Base-by-base conservation (phyloP, 148 eudicot species). In the Cornus kousa region DNA sequence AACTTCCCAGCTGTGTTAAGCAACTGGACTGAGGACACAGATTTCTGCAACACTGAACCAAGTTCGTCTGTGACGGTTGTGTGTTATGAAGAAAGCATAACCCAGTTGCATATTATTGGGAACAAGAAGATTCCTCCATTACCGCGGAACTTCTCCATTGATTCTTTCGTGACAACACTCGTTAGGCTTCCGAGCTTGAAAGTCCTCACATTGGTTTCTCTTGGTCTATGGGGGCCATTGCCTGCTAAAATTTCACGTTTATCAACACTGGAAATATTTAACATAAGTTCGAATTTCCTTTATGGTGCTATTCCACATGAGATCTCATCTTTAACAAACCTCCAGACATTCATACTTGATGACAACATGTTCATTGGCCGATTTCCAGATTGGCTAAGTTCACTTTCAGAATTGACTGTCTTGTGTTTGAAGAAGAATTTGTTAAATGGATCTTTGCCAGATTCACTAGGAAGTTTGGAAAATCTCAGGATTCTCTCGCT, bases 171-270 rank as follows among this genome's bases (percentile, higher is more conserved):
- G 23, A 72, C 86, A 9, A 84, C 86, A n/a, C 95, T 96, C 74
- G 87, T 80, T 23, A 80, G 59, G 82, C 77, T 96, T 35, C 91
- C 94, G 8, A 88, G 81, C 79, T 82, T 96, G 74, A 96, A 92
- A 90, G 99, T 96, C 80, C 97, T 96, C 71, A 88, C 83, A 72
- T 81, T 96, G 80, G 95, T 84, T 81, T 93, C 98, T 2, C 87
- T 92, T 13, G 99, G 97, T 59, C 83, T 96, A 68, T 87, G 91
- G 89, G 99, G 98, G 12, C 62, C 83, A 5, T 77, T 96, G 78
- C 98, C 99, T 0, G 37, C 59, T 17, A 77, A 87, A 40, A 80
- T 92, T 53, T 73, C 79, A 11, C 89, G 71, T 0, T 73, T 96
- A 67, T 84, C 90, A 13, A 87, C 95, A 6, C 81, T 96, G n/a